Evolutionary conservation across 208 protist species (phyloP).

Genomic region (Trypanosoma lewisi): DNA sequence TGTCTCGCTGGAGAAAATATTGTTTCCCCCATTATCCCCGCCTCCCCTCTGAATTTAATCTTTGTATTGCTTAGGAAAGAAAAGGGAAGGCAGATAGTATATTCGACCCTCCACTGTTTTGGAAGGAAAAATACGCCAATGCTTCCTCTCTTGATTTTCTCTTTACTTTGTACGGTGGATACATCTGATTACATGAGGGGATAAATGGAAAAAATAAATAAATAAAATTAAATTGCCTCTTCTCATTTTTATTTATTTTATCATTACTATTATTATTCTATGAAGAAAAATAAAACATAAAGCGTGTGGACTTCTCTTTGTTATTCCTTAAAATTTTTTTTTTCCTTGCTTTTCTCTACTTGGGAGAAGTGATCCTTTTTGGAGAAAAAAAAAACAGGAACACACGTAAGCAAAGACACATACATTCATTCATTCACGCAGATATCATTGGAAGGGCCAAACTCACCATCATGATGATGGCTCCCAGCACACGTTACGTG

Average conservation of each 20-base stretch:
- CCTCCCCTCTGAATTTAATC: too few species aligned
- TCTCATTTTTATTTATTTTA: too few species aligned
- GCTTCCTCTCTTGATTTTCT: neutral
- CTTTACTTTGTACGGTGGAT: constrained; percentile 2
- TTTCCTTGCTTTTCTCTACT: neutral
- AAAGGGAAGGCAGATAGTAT: constrained; percentile 1
- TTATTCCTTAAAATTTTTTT: constrained; percentile 18
- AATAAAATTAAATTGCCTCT: too few species aligned
- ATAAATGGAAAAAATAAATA: neutral
- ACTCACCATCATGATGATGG: too few species aligned
- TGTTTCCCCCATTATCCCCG: too few species aligned
- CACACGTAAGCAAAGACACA: neutral
- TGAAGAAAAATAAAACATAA: too few species aligned
- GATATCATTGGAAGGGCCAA: neutral
- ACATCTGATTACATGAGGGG: too few species aligned
- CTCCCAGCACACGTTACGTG: constrained; percentile 46
- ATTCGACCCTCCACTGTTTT: neutral
- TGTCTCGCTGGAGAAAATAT: too few species aligned
- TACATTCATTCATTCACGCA: neutral
- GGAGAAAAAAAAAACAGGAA: neutral
- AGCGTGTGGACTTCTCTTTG: too few species aligned
- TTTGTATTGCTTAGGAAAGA: too few species aligned
- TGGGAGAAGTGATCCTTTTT: neutral
- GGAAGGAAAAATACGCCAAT: neutral
- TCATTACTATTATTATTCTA: constrained; percentile 4